Conservation (phyloP, 345 rosid species). For the Eucalyptus melliodora region DNA sequence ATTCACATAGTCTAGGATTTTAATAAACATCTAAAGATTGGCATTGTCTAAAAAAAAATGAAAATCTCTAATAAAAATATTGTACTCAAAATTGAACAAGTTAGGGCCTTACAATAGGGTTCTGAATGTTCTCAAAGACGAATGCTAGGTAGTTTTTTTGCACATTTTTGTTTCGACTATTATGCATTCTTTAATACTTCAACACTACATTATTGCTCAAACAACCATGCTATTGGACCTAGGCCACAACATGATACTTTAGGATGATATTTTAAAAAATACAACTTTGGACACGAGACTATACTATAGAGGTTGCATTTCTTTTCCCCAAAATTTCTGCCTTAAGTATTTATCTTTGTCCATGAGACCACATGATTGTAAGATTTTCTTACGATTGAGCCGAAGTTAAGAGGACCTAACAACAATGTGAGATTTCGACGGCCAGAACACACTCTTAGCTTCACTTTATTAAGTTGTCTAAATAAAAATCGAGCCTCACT, state of each 20-base stretch:
- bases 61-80: no score
- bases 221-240: not conserved
- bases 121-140: fast-evolving
- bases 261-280: not conserved
- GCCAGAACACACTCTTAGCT: fast-evolving
- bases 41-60: not conserved
- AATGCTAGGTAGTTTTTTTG: not conserved
- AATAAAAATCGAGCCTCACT: not conserved
- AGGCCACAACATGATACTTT: not conserved
- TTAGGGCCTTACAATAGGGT: not conserved
- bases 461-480: not conserved
- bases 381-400: no score
- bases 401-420: not conserved
- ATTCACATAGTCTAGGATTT: no score
- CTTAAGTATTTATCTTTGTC: not conserved
- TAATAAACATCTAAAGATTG: no score
- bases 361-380: fast-evolving
- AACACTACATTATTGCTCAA: not conserved
- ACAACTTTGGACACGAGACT: not conserved
- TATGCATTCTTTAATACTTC: not conserved
- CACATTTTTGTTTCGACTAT: no score
- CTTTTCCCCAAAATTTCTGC: not conserved
- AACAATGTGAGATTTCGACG: fast-evolving
- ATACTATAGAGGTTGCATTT: fast-evolving
- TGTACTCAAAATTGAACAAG: not conserved